Evolutionary conservation across 140 eudicot species (phyloP).

Genomic region (Senecio squalidus): DNA sequence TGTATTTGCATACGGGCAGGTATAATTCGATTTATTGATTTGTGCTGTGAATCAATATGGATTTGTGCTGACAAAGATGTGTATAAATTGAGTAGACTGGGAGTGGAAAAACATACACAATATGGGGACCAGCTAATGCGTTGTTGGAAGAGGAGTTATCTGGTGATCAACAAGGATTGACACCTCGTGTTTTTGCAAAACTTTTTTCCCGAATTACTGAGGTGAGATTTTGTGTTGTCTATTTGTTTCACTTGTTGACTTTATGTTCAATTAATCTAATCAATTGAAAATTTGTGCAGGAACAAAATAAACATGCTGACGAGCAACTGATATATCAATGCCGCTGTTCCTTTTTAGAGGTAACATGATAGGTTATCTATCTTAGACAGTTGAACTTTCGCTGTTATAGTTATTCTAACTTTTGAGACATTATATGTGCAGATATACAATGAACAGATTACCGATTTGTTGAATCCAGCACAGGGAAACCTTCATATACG

Average conservation of each 20-base stretch:
- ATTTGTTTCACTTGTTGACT: neutral
- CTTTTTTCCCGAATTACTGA: conserved; percentile 77
- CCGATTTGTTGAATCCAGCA: conserved; percentile 84
- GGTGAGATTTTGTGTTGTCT: conserved; percentile 36
- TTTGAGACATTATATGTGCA: conserved; percentile 27
- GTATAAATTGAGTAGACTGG: conserved; percentile 61
- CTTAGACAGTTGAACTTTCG: neutral
- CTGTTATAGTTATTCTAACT: conserved; percentile 8
- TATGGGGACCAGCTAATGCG: conserved; percentile 95
- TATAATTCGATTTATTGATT: conserved; percentile 16
- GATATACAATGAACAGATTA: conserved; percentile 96
- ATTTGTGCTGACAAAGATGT: neutral
- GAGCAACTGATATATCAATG: conserved; percentile 83
- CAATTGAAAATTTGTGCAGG: conserved; percentile 40
- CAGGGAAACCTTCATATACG: conserved; percentile 86
- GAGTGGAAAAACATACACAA: conserved; percentile 93
- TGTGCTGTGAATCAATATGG: neutral
- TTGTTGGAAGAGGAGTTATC: conserved; percentile 51
- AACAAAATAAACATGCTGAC: conserved; percentile 73
- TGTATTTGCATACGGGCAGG: conserved; percentile 99
- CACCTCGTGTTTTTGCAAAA: conserved; percentile 84
- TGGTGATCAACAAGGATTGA: conserved; percentile 80
- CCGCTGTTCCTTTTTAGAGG: conserved; percentile 99
- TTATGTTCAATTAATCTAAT: neutral
- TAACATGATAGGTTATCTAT: conserved; percentile 7